A percentile compares a stretch with the other conserved stretches of the same genome.
These are phyloP conservation scores for Dentipellis fragilis DNA, from an alignment of 768 basidiomycete species.

Conservation along the genomic window DNA sequence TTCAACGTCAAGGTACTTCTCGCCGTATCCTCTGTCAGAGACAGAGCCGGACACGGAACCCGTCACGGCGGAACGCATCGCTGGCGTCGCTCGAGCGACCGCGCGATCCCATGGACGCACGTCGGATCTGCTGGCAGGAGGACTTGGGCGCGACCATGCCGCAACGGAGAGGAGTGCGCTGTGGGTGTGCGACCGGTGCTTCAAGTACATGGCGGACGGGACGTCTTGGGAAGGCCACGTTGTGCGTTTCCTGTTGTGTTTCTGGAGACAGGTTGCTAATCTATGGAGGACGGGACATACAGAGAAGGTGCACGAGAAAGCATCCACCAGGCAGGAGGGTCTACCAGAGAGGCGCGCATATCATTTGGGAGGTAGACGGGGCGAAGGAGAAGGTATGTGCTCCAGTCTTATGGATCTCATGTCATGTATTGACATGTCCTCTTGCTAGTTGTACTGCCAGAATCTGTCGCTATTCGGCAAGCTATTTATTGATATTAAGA, in stretches of 20 bases:
- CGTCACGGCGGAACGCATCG: slow-evolving; percentile 21
- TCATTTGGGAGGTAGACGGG: slow-evolving; percentile 95
- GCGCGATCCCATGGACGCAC: slow-evolving; percentile 61
- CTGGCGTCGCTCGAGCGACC: slow-evolving; percentile 39
- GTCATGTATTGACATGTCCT: not conserved
- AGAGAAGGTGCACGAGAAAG: slow-evolving; percentile 59
- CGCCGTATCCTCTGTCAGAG: slow-evolving; percentile 79
- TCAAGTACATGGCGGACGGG: slow-evolving; percentile 89
- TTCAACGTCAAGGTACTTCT: slow-evolving; percentile 64
- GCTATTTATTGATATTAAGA: slow-evolving; percentile 98
- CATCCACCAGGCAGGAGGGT: slow-evolving; percentile 86
- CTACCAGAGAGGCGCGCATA: slow-evolving; percentile 81
- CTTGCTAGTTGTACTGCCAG: slow-evolving; percentile 81
- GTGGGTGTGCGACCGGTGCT: slow-evolving; percentile 89
- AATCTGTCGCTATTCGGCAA: slow-evolving; percentile 94
- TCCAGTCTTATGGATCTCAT: not conserved
- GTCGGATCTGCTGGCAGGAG: slow-evolving; percentile 61
- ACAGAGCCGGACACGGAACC: slow-evolving; percentile 44
- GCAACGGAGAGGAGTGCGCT: slow-evolving; percentile 42
- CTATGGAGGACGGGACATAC: not conserved
- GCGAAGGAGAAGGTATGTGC: slow-evolving; percentile 63
- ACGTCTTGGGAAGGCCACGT: slow-evolving; percentile 62
- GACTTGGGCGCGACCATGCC: slow-evolving; percentile 37
- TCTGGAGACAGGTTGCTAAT: not conserved
- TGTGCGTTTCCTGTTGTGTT: slow-evolving; percentile 26